Evolutionary conservation across 2,329 filamentous ascomycete genomes (phyloP), one percentile per base, ranked within the genome.

Genomic region (Penicillium sp.): DNA sequence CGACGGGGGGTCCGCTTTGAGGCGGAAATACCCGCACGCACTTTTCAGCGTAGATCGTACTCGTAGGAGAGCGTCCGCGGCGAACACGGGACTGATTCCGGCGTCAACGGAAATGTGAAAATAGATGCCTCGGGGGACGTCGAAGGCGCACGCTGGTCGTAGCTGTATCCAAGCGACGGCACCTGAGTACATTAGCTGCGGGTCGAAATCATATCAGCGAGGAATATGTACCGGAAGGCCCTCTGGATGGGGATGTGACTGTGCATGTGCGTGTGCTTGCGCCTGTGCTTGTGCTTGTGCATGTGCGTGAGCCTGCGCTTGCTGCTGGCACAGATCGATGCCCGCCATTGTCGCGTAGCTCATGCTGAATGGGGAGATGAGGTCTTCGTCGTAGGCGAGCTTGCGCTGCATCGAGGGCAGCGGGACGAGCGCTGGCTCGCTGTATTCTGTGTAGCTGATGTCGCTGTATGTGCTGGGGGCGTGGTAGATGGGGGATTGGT

Each of bases 331-430:
- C 32, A 83, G 75, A 52, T 85, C 82, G 59, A 84, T 82, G 43
- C 80, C 81, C 53, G 77, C 79, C 77, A 86, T 82, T 8, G 81
- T 79, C 21, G 82, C 81, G 67, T 85, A 86, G 70, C 81, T 83
- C 73, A 85, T 81, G 64, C 79, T 80, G 68, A 86, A 85, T 1
- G 83, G 83, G 66, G 79, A 83, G 52, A 84, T 79, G 51, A 83
- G 79, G 46, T 77, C 76, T 49, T 85, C 81, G 47, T 84, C 83
- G 53, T 65, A 76, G 75, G 66, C 81, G 81, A 63, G 65, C 61
- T 55, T 79, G 75, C 63, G 83, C 77, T 78, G 73, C 85, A 86
- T 73, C 22, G 64, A 64, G 3, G 70, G 72, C 54, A 79, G 50
- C 43, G 80, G 79, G 29, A 82, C 67, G 4, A 75, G 76, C 4